Evolutionary conservation across 1,284 basidiomycete genomes (phyloP).

Genomic region (Pseudozyma hubeiensis): DNA sequence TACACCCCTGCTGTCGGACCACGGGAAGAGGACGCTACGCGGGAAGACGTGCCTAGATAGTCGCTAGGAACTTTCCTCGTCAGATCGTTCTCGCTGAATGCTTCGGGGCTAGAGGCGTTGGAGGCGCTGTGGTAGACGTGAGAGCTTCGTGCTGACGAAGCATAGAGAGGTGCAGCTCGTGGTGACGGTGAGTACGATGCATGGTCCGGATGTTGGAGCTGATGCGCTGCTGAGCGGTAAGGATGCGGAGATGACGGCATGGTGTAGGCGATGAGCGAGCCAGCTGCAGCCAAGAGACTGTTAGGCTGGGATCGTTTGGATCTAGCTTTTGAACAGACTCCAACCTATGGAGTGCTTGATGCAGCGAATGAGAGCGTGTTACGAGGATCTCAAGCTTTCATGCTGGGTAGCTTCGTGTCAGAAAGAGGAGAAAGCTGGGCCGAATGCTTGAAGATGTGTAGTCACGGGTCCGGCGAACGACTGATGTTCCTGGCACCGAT

Average conservation of each 20-base stretch:
- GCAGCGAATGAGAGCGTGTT: too few species aligned
- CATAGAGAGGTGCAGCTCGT: conserved; percentile 30
- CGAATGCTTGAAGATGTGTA: too few species aligned
- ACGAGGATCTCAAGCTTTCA: too few species aligned
- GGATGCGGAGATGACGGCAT: conserved; percentile 50
- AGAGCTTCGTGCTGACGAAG: conserved; percentile 19
- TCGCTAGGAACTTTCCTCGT: conserved; percentile 4
- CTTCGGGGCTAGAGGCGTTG: conserved; percentile 38
- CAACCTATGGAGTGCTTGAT: too few species aligned
- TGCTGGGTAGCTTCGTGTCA: too few species aligned
- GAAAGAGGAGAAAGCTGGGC: too few species aligned
- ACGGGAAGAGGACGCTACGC: conserved; percentile 10
- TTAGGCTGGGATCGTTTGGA: not conserved
- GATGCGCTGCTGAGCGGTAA: conserved; percentile 42
- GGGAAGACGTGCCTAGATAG: not conserved
- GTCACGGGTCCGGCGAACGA: too few species aligned
- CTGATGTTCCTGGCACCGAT: too few species aligned
- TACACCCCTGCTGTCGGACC: not conserved
- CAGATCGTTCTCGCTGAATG: conserved; percentile 20
- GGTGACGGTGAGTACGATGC: conserved; percentile 42
- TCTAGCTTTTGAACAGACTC: too few species aligned
- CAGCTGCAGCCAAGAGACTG: not conserved
- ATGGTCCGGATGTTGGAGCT: conserved; percentile 51
- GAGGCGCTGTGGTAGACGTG: conserved; percentile 30
- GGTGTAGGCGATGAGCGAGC: not conserved